These are phyloP conservation scores for Solanum tacnaense DNA, from an alignment of 257 asterid genomes.

Conservation along the genomic window DNA sequence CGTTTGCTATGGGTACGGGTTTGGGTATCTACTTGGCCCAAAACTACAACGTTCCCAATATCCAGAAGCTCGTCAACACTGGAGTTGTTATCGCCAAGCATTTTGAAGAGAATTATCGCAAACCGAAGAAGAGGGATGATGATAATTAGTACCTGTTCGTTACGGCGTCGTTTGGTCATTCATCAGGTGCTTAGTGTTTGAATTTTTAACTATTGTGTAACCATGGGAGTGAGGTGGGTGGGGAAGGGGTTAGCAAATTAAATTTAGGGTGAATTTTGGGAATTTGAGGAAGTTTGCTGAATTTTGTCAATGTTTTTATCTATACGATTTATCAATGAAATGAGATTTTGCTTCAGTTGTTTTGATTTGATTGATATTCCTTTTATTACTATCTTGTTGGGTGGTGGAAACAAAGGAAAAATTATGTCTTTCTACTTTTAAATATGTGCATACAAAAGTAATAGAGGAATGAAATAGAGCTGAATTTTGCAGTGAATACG, in stretches of 20 bases:
- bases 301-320: neutral
- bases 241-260: neutral
- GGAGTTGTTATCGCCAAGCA: slow-evolving; percentile 45
- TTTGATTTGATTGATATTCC: neutral
- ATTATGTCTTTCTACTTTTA: neutral
- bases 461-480: neutral
- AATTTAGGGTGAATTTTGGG: neutral
- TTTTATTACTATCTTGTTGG: neutral
- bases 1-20: slow-evolving; percentile 47
- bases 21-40: slow-evolving; percentile 71
- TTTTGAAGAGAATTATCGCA: slow-evolving; percentile 65
- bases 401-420: neutral
- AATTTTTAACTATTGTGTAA: neutral
- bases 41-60: slow-evolving; percentile 70
- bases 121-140: slow-evolving; percentile 46
- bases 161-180: neutral
- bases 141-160: slow-evolving; percentile 14
- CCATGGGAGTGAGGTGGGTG: neutral
- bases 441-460: neutral
- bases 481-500: neutral
- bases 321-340: neutral
- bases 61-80: slow-evolving; percentile 43
- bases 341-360: neutral
- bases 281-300: neutral
- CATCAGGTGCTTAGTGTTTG: slow-evolving; percentile 5